A percentile compares a stretch with the other conserved stretches of the same genome.
phyloP scores from a whole-genome alignment of 441 rosid species.

The Lepidium campestre region DNA sequence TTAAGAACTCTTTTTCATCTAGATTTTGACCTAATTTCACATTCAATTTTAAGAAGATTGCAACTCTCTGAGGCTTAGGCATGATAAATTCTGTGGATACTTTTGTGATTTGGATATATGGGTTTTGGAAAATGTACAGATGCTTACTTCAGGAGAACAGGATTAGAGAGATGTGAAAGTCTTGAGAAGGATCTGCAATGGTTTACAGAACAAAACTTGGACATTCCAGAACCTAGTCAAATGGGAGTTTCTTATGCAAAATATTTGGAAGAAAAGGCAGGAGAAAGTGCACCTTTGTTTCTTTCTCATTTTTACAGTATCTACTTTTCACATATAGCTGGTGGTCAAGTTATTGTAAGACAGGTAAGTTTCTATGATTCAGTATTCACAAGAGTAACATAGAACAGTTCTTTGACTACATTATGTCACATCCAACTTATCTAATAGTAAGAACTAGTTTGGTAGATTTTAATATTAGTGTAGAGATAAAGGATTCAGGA shows the following conservation, averaged over 20 bases:
- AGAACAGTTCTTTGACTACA: not conserved
- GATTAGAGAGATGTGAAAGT: constrained; percentile 63
- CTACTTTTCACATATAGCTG: constrained; percentile 85
- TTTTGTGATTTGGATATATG: not conserved
- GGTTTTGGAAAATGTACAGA: constrained; percentile 35
- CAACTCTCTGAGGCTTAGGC: not conserved
- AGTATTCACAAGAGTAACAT: not conserved
- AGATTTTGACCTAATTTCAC: not conserved
- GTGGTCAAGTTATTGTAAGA: constrained; percentile 71
- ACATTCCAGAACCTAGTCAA: constrained; percentile 61
- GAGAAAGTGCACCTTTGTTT: constrained; percentile 67
- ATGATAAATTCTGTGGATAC: not conserved
- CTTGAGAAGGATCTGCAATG: constrained; percentile 69
- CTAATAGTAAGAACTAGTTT: not conserved
- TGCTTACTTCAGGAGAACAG: constrained; percentile 83
- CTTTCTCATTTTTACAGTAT: constrained; percentile 82
- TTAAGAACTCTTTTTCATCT: not conserved
- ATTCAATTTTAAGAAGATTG: not conserved
- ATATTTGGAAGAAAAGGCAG: constrained; percentile 71
- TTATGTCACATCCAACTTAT: not conserved
- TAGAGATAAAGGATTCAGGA: not conserved
- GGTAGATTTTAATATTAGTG: not conserved
- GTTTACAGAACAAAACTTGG: constrained; percentile 40
- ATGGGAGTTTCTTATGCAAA: constrained; percentile 60
- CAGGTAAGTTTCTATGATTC: constrained; percentile 39